A percentile compares a stretch with the other conserved stretches of the same genome.
phyloP scores from a whole-genome alignment of 148 eudicot species.

The Hydrangea macrophylla region DNA sequence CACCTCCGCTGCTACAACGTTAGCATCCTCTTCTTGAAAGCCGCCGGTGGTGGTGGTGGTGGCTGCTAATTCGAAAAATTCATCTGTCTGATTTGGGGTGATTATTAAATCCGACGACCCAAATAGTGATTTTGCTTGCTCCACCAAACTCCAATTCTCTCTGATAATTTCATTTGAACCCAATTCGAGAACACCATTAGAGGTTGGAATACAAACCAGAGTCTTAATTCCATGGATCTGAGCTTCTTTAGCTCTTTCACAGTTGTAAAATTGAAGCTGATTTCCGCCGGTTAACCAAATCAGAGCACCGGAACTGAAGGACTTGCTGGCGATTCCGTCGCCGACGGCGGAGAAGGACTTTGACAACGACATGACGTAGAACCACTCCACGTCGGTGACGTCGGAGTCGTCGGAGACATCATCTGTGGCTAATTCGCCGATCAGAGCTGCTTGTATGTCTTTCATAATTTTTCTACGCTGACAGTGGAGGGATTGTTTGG shows the following conservation, averaged over 20 bases:
- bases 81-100: neutral
- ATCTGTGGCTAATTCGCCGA: slow-evolving; percentile 6
- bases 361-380: slow-evolving; percentile 56
- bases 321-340: slow-evolving; percentile 48
- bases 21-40: neutral
- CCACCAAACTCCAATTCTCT: slow-evolving; percentile 56
- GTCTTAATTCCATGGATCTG: slow-evolving; percentile 62
- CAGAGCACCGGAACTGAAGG: slow-evolving; percentile 39
- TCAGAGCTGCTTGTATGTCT: slow-evolving; percentile 17
- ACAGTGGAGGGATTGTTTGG: neutral
- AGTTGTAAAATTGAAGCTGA: slow-evolving; percentile 40
- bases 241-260: slow-evolving; percentile 74
- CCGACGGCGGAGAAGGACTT: slow-evolving; percentile 24
- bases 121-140: slow-evolving; percentile 41
- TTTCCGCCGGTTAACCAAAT: slow-evolving; percentile 59
- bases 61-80: neutral
- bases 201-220: slow-evolving; percentile 51
- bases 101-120: slow-evolving; percentile 14
- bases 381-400: slow-evolving; percentile 60
- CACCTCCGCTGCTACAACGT: neutral
- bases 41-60: neutral
- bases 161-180: slow-evolving; percentile 46
- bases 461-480: slow-evolving; percentile 17
- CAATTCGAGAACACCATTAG: slow-evolving; percentile 63
- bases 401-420: slow-evolving; percentile 19